These are phyloP conservation scores for Turnera subulata DNA, from an alignment of 345 rosid species.

Conservation along the genomic window DNA sequence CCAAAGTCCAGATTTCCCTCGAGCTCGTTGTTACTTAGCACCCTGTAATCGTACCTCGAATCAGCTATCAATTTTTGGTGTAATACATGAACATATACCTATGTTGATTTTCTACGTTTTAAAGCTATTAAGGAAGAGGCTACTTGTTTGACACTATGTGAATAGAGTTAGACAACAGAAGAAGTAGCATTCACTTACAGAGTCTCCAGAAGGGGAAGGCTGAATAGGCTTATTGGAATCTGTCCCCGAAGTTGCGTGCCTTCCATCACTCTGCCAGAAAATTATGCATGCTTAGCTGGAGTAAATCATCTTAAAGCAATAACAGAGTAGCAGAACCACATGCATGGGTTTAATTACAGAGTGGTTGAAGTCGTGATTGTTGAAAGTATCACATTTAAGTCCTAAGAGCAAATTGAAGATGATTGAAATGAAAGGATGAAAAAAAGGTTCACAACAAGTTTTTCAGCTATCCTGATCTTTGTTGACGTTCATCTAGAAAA, in stretches of 20 bases:
- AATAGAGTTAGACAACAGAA: background rate
- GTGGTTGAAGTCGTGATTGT: no score
- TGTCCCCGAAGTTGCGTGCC: slow-evolving; percentile 39
- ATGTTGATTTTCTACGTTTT: no score
- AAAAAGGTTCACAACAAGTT: no score
- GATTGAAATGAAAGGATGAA: no score
- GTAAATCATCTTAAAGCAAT: background rate
- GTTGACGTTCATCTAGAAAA: no score
- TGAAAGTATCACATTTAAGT: no score
- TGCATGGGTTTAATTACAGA: no score
- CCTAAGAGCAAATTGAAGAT: slow-evolving; percentile 1
- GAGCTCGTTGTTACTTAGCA: slow-evolving; percentile 44
- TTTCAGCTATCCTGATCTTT: no score
- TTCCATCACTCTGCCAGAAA: slow-evolving; percentile 60
- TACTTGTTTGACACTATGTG: no score
- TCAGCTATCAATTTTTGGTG: background rate
- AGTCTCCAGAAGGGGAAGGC: slow-evolving; percentile 51
- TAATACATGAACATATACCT: background rate
- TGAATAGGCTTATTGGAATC: slow-evolving; percentile 53
- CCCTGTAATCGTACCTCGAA: slow-evolving; percentile 31
- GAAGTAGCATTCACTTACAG: slow-evolving; percentile 44
- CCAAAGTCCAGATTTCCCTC: slow-evolving; percentile 53
- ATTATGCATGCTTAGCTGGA: background rate
- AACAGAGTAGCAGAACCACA: no score
- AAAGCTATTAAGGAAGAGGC: no score